Percentiles rank a stretch among this genome's conserved stretches.
Evolutionary conservation across 2,329 filamentous ascomycete genomes (phyloP).

Genomic region (Claviceps quebecensis): DNA sequence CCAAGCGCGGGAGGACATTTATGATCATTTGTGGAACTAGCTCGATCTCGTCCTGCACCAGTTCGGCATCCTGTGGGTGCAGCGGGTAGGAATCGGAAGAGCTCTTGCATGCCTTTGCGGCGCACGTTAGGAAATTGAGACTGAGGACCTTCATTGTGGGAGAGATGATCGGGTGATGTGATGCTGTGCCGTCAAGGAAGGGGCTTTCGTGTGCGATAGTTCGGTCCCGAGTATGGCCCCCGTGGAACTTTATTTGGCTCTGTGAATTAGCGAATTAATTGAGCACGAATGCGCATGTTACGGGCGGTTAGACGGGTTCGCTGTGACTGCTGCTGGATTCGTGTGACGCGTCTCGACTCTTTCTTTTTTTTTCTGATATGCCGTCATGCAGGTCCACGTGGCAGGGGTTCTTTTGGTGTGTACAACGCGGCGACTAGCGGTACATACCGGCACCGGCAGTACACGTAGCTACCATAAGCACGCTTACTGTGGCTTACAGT

Average conservation of each 20-base stretch:
- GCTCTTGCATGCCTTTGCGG: conserved; percentile 85
- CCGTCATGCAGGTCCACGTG: conserved; percentile 6
- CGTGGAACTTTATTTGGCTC: no score
- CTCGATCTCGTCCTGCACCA: conserved; percentile 75
- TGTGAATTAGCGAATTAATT: no score
- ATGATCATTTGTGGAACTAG: conserved; percentile 66
- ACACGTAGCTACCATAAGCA: no score
- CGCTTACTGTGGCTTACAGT: no score
- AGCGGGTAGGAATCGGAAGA: conserved; percentile 71
- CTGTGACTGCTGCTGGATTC: no score
- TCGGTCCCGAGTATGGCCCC: not conserved
- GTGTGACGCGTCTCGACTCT: conserved; percentile 3
- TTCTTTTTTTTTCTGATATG: conserved; percentile 18
- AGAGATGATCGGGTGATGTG: not conserved
- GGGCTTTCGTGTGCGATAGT: not conserved
- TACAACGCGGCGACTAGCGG: no score
- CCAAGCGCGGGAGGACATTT: conserved; percentile 75
- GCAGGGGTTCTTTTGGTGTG: conserved; percentile 1
- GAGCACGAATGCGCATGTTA: no score
- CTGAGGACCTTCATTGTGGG: conserved; percentile 78
- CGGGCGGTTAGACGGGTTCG: no score
- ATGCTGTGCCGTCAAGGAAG: not conserved
- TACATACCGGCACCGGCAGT: no score
- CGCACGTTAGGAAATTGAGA: conserved; percentile 92
- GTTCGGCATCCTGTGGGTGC: conserved; percentile 82